phyloP scores from a whole-genome alignment of 2,329 filamentous ascomycete species.

The Chalaropsis thielavioides region DNA sequence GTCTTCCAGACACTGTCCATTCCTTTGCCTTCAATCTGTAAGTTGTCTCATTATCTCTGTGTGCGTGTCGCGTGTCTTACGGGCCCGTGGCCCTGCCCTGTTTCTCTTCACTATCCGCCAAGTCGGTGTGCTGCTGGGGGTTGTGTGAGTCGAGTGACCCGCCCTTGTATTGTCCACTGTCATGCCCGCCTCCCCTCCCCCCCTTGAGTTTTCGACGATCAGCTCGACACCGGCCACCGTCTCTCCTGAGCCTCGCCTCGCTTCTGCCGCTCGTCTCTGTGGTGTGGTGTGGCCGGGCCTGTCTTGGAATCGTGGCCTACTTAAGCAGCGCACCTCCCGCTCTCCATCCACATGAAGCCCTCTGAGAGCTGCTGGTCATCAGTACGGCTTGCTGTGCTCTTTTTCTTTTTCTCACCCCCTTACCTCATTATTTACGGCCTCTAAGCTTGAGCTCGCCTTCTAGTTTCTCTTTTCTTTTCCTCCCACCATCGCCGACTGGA shows the following conservation, averaged over 20 bases:
- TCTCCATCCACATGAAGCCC: not conserved
- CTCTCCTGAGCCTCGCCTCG: not conserved
- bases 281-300: not conserved
- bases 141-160: not conserved
- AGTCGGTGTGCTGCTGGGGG: not conserved
- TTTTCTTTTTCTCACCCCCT: too few relatives aligned
- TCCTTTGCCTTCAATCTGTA: conserved; percentile 14
- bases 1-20: conserved; percentile 12
- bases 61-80: not conserved
- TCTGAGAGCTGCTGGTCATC: not conserved
- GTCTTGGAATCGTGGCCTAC: not conserved
- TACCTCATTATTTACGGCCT: not conserved
- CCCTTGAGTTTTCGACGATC: not conserved
- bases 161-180: not conserved
- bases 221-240: not conserved
- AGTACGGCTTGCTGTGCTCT: not conserved
- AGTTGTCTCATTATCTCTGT: not conserved
- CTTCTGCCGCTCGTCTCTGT: not conserved
- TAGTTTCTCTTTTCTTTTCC: not conserved
- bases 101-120: not conserved
- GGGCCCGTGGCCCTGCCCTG: not conserved
- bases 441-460: not conserved
- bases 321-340: not conserved
- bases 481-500: not conserved
- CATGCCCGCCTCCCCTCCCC: not conserved